Evolutionary conservation across 2,329 filamentous ascomycete species (phyloP), one percentile per base, ranked within the genome.

Genomic region (Aspergillus thermomutatus): DNA sequence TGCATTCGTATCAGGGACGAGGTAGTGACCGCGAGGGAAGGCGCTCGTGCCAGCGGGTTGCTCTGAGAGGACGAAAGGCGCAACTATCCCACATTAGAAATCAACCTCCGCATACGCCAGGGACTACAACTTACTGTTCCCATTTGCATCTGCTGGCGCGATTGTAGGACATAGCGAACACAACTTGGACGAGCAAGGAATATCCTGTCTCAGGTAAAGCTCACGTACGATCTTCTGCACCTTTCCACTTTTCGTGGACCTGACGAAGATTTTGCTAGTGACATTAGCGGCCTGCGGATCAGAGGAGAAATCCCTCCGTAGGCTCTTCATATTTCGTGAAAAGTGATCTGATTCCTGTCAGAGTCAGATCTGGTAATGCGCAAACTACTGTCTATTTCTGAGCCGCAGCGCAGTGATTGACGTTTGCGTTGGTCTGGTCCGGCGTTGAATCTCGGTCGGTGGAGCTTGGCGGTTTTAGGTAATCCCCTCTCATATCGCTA

Each of bases 201-300:
- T 97, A 74, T 99, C 94, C 77, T 93, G 90, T 74, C 94, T 87
- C 60, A 99, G 82, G 76, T 99, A 99, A 61, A 97, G 83, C 80
- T 99, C 94, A 69, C 92, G 87, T 64, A 99, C 94, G 70, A 99
- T 95, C 82, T 99, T 99, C 76, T 97, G 94, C 58, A 97, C 93
- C 79, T 97, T 97, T 75, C 94, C 94, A 75, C 87, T 94, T 76
- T 91, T 92, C 49, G 93, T 96, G 26, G 94, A 97, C 59, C 94
- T 86, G 62, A 99, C 90, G 72, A 95, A 99, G 67, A 95, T 87
- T 79, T 97, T 99, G 83, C 89, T 97, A 31, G 92, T 93, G 63
- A 97, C 88, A 70, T 89, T 96, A 49, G 87, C 81, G 28, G 87
- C 82, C 55, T 79, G 76, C 4, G 80, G 78, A 60, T 85, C 82